phyloP scores from a whole-genome alignment of 345 rosid genomes.

The Sisymbrium irio region DNA sequence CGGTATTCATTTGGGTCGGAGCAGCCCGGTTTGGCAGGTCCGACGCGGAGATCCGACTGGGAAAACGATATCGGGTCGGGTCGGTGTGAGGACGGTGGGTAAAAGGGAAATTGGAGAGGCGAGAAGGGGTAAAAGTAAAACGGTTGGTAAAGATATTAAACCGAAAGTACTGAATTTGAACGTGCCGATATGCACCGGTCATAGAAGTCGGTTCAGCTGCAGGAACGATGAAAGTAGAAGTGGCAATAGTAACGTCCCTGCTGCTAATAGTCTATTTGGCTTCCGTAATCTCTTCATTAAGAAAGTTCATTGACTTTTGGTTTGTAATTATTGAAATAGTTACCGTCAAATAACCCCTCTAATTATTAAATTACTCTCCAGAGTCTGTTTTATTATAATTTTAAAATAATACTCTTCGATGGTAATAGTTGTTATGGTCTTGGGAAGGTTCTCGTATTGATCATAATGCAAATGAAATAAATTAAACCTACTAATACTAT shows the following conservation, averaged over 20 bases:
- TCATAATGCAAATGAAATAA: too few relatives aligned
- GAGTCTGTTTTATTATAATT: too few relatives aligned
- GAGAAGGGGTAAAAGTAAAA: conserved; percentile 27
- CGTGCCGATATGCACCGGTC: conserved; percentile 59
- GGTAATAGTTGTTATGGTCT: too few relatives aligned
- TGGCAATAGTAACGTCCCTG: not conserved
- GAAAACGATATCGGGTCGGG: conserved; percentile 25
- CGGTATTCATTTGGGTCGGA: conserved; percentile 70
- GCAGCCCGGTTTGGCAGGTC: conserved; percentile 80
- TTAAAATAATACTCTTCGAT: too few relatives aligned
- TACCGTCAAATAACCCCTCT: not conserved
- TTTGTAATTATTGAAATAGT: not conserved
- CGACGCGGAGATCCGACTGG: conserved; percentile 38
- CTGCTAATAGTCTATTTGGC: conserved; percentile 35
- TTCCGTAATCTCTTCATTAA: conserved; percentile 63
- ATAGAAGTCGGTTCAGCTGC: conserved; percentile 53
- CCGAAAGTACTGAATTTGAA: conserved; percentile 49
- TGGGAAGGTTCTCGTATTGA: too few relatives aligned
- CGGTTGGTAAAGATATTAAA: conserved; percentile 13
- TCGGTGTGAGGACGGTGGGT: conserved; percentile 18
- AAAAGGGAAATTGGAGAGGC: conserved; percentile 29
- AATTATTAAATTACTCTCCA: too few relatives aligned
- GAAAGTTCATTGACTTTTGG: conserved; percentile 39
- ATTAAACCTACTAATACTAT: too few relatives aligned
- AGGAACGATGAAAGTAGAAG: conserved; percentile 35